phyloP scores from a whole-genome alignment of 1,284 basidiomycete species.

The Cutaneotrichosporon sp. region DNA sequence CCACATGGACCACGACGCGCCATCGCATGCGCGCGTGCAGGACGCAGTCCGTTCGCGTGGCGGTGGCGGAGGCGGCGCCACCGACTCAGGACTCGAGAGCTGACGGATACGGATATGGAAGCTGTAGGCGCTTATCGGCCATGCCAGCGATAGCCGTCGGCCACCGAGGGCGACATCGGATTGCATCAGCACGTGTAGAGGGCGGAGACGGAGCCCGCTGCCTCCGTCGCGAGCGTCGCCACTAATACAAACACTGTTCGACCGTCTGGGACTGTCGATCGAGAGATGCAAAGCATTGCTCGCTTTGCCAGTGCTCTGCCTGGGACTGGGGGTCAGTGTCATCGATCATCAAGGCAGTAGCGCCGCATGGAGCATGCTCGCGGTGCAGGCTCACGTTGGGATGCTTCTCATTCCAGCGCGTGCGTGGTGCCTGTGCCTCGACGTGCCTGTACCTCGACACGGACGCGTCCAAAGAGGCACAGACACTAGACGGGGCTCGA shows the following conservation, averaged over 20 bases:
- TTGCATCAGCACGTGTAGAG: not conserved
- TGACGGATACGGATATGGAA: not conserved
- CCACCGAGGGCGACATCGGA: not conserved
- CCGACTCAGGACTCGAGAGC: not conserved
- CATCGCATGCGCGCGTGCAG: not conserved
- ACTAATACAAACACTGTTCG: too few species aligned
- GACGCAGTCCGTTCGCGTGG: not conserved
- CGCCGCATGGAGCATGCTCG: too few species aligned
- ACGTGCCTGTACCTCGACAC: not conserved
- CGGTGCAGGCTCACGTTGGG: too few species aligned
- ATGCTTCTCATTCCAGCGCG: not conserved
- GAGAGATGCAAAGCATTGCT: not conserved
- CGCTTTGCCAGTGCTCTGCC: not conserved
- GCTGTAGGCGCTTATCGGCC: not conserved
- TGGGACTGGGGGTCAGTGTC: not conserved
- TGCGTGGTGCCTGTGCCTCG: not conserved
- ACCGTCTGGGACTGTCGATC: too few species aligned
- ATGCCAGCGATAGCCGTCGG: not conserved
- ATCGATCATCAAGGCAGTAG: too few species aligned
- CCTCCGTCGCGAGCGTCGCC: too few species aligned
- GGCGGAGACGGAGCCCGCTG: too few species aligned
- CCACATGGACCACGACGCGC: not conserved
- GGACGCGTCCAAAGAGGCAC: not conserved
- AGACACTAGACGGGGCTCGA: not conserved
- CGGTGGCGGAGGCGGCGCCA: not conserved